phyloP scores from a whole-genome alignment of 805 yeast species.

The Wickerhamomyces mucosus region DNA sequence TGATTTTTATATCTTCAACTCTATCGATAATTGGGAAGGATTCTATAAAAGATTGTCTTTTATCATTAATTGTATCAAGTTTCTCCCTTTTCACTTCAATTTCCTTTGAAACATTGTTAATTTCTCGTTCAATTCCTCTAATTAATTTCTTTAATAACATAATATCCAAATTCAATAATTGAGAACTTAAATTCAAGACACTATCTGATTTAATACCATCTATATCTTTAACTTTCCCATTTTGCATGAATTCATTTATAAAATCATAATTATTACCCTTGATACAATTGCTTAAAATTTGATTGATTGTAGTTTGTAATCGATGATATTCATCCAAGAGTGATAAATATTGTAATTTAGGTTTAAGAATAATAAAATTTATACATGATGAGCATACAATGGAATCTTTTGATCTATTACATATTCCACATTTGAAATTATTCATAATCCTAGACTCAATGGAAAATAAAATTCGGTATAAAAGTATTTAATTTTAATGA shows the following conservation, averaged over 20 bases:
- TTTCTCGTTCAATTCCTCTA: neutral
- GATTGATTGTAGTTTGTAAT: constrained; percentile 6
- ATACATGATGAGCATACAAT: constrained; percentile 13
- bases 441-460: too few relatives aligned
- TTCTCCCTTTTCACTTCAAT: neutral
- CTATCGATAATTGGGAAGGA: too few relatives aligned
- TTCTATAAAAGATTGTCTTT: too few relatives aligned
- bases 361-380: constrained; percentile 6
- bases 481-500: too few relatives aligned
- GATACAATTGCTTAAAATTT: constrained; percentile 9
- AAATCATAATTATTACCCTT: constrained; percentile 9
- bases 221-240: constrained; percentile 3
- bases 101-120: neutral
- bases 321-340: constrained; percentile 3
- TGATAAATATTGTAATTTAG: constrained; percentile 11
- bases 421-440: too few relatives aligned
- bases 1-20: neutral
- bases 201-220: constrained; percentile 3
- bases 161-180: constrained; percentile 16
- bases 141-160: constrained; percentile 3
- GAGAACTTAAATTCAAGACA: constrained; percentile 17
- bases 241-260: constrained; percentile 3
- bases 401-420: too few relatives aligned
- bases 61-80: too few relatives aligned
- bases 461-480: too few relatives aligned